These are phyloP conservation scores for Gymnopilus junonius DNA, from an alignment of 768 basidiomycete species.

Conservation along the genomic window DNA sequence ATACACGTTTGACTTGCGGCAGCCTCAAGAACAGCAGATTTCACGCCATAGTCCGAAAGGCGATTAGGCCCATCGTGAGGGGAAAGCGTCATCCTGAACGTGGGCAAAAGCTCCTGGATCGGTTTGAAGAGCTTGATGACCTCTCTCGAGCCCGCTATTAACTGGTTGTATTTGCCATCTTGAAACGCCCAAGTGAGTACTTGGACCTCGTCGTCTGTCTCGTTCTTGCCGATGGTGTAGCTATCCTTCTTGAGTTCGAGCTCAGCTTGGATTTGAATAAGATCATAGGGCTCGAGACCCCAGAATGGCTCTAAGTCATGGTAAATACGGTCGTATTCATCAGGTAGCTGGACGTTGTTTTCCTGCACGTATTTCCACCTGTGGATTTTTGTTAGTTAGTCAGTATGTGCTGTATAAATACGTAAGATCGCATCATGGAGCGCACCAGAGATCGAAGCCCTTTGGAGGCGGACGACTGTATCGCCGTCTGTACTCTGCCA, in stretches of 20 bases:
- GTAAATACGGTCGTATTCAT: conserved; percentile 82
- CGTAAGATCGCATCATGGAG: conserved; percentile 5
- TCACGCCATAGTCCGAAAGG: conserved; percentile 38
- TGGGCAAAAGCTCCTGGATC: conserved; percentile 45
- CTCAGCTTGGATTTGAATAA: conserved; percentile 39
- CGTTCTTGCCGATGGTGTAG: conserved; percentile 46
- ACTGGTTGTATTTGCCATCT: conserved; percentile 39
- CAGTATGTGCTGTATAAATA: neutral
- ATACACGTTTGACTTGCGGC: conserved; percentile 30
- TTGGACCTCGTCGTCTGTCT: conserved; percentile 23
- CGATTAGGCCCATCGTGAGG: conserved; percentile 49
- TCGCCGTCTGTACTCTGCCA: conserved; percentile 73
- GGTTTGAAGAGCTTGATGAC: conserved; percentile 41
- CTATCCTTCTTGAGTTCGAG: conserved; percentile 43
- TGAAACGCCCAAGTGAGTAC: conserved; percentile 40
- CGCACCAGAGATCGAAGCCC: conserved; percentile 88
- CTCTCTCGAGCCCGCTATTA: conserved; percentile 34
- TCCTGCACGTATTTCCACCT: conserved; percentile 65
- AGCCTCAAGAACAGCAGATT: conserved; percentile 31
- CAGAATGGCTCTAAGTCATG: conserved; percentile 86
- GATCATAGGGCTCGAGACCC: conserved; percentile 55
- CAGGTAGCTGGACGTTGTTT: conserved; percentile 76
- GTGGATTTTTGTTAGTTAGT: neutral
- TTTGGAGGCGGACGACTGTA: conserved; percentile 82
- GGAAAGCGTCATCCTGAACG: conserved; percentile 49